Conservation (phyloP, 108 stramenopile genomes). For the Aureococcus anophagefferens region DNA sequence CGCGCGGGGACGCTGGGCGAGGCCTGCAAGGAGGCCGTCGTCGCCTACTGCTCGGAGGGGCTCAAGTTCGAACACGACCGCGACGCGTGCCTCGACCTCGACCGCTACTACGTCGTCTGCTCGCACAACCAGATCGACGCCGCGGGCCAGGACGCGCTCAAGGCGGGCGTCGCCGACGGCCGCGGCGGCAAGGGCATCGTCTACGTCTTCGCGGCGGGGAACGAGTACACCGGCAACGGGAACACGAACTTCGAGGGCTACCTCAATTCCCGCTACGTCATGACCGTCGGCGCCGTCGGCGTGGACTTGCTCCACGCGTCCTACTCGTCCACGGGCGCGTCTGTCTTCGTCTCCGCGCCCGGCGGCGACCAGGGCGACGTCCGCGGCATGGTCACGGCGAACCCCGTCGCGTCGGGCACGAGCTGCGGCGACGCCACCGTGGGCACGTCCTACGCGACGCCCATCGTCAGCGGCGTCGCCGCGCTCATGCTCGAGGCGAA, state of each 20-base stretch:
- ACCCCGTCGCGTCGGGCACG: conserved; percentile 11
- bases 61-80: too few relatives aligned
- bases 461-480: conserved; percentile 37
- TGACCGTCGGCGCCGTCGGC: conserved; percentile 38
- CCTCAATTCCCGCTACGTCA: conserved; percentile 23
- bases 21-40: too few relatives aligned
- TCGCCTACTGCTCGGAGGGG: too few relatives aligned
- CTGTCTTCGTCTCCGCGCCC: conserved; percentile 34
- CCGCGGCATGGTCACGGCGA: conserved; percentile 16
- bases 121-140: conserved; percentile 16
- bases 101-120: conserved; percentile 31
- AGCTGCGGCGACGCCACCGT: not conserved
- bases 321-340: conserved; percentile 35
- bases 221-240: conserved; percentile 13
- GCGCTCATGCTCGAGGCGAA: conserved; percentile 41
- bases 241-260: conserved; percentile 35
- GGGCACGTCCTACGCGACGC: conserved; percentile 27
- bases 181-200: conserved; percentile 39
- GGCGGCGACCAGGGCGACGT: conserved; percentile 32
- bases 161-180: conserved; percentile 19
- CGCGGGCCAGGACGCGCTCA: not conserved
- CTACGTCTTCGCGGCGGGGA: conserved; percentile 42
- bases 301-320: conserved; percentile 24
- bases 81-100: conserved; percentile 23
- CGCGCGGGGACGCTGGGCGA: too few relatives aligned